Conservation (phyloP, 1,139 yeast species). For the Blastobotrys niveus region DNA sequence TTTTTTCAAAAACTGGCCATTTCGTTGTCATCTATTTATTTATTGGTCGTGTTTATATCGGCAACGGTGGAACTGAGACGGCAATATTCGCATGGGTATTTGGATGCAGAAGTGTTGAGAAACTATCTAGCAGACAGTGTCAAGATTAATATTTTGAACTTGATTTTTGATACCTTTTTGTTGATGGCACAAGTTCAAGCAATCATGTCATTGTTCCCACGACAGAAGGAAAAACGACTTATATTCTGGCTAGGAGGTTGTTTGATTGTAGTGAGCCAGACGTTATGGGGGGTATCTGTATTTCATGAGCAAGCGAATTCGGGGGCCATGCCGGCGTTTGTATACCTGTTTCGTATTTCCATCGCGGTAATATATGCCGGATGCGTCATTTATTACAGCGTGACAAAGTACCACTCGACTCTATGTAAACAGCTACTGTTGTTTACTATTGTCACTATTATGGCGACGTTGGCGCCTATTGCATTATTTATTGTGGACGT, state of each 20-base stretch:
- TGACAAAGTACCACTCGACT: constrained; percentile 47
- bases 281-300: constrained; percentile 64
- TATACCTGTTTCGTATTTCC: constrained; percentile 70
- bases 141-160: constrained; percentile 52
- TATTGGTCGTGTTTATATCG: constrained; percentile 46
- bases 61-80: constrained; percentile 42
- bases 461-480: constrained; percentile 52
- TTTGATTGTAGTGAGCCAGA: constrained; percentile 54
- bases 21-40: constrained; percentile 29
- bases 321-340: constrained; percentile 68
- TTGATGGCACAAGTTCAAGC: constrained; percentile 75
- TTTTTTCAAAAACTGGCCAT: constrained; percentile 29
- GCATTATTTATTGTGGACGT: constrained; percentile 74
- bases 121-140: constrained; percentile 41
- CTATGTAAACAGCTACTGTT: constrained; percentile 46
- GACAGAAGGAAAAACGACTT: constrained; percentile 65
- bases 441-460: constrained; percentile 49
- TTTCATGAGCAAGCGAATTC: constrained; percentile 41
- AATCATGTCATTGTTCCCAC: constrained; percentile 61
- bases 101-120: constrained; percentile 49
- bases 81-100: constrained; percentile 50
- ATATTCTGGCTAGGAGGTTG: constrained; percentile 57
- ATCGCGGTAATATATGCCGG: constrained; percentile 68
- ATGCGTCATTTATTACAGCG: constrained; percentile 53
- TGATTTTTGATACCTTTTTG: constrained; percentile 53